phyloP scores from a whole-genome alignment of 202 grass and related monocot species.

The Carex sylvatica region DNA sequence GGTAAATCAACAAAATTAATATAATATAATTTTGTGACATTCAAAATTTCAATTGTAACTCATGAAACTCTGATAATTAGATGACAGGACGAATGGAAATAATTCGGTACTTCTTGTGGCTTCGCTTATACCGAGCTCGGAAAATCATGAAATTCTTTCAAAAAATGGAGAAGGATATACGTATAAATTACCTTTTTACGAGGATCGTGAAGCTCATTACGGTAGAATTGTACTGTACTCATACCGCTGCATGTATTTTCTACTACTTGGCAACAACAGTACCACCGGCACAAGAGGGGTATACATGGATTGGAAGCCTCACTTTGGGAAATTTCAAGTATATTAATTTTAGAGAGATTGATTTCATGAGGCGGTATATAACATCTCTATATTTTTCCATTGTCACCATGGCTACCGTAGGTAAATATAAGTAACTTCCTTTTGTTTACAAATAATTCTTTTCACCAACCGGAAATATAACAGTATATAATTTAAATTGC shows the following conservation, averaged over 20 bases:
- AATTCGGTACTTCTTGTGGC: constrained; percentile 65
- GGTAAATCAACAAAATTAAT: constrained; percentile 28
- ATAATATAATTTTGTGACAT: not conserved
- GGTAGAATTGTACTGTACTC: constrained; percentile 85
- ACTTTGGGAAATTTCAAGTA: constrained; percentile 55
- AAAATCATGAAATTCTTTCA: constrained; percentile 77
- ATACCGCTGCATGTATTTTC: constrained; percentile 85
- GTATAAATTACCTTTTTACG: constrained; percentile 87
- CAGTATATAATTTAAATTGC: not conserved
- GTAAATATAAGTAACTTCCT: constrained; percentile 32
- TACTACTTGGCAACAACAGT: constrained; percentile 89
- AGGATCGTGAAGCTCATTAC: constrained; percentile 85
- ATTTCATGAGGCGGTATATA: constrained; percentile 77
- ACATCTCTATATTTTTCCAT: constrained; percentile 82
- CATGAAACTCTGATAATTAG: constrained; percentile 28
- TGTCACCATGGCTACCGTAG: constrained; percentile 81
- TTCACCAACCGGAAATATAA: not conserved
- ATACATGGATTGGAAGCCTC: constrained; percentile 91
- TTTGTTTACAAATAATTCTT: not conserved
- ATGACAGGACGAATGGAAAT: constrained; percentile 50
- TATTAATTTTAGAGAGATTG: constrained; percentile 70
- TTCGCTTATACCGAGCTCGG: constrained; percentile 61
- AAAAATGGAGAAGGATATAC: constrained; percentile 92
- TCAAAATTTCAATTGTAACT: not conserved
- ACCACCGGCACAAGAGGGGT: constrained; percentile 46